These are phyloP conservation scores for Aspergillus ruber DNA, from an alignment of 2,329 filamentous ascomycete genomes.

Conservation along the genomic window DNA sequence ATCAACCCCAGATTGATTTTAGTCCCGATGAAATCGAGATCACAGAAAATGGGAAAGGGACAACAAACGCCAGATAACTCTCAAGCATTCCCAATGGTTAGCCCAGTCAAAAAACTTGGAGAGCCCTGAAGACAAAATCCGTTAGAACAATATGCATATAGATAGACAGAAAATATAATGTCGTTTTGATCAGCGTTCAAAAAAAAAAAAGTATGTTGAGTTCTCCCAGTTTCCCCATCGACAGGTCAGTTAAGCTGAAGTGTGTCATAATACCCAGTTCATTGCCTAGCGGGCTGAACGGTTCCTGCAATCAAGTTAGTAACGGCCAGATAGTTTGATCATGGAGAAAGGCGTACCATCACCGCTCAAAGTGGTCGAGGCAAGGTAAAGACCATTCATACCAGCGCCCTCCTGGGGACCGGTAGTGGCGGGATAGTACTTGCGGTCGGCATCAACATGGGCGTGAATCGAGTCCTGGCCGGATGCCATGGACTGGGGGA, in stretches of 20 bases:
- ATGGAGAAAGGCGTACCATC: conserved; percentile 41
- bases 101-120: not conserved
- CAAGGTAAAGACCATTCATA: conserved; percentile 44
- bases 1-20: not conserved
- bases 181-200: not conserved
- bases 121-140: not conserved
- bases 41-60: not conserved
- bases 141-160: conserved; percentile 1
- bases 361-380: conserved; percentile 41
- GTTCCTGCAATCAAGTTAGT: conserved; percentile 44
- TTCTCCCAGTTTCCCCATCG: not conserved
- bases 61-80: not conserved
- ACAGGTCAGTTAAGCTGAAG: not conserved
- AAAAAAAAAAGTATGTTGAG: not conserved
- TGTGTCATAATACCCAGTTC: conserved; percentile 19
- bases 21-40: not conserved
- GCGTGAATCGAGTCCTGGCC: conserved; percentile 64
- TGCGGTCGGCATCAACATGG: conserved; percentile 53
- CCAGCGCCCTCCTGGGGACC: conserved; percentile 35
- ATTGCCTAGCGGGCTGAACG: conserved; percentile 52
- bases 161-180: conserved; percentile 1
- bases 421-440: conserved; percentile 46
- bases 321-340: conserved; percentile 9
- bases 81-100: no score
- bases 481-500: conserved; percentile 60